Evolutionary conservation across 306 rosid species (phyloP).

Genomic region (Lagenaria siceraria): DNA sequence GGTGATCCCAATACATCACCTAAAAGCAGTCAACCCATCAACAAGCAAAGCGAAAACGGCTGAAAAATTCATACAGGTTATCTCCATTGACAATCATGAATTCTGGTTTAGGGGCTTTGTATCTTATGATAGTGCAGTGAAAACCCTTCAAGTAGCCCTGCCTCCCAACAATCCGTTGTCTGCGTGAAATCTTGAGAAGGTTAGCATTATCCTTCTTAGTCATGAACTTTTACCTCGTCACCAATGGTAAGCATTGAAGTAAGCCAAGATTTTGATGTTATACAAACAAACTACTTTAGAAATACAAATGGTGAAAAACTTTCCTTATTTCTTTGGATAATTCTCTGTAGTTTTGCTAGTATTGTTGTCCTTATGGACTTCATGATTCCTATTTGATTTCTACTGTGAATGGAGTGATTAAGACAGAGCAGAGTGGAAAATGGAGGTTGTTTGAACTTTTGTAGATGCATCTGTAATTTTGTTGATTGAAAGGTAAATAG

Average conservation of each 20-base stretch:
- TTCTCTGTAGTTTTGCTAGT: not conserved
- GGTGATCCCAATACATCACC: conserved; percentile 66
- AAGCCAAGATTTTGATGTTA: not conserved
- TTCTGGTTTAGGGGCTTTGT: conserved; percentile 98
- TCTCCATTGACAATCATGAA: conserved; percentile 65
- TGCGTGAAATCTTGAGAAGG: not conserved
- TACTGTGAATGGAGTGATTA: not conserved
- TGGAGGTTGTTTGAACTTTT: not conserved
- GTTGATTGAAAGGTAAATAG: conserved; percentile 7
- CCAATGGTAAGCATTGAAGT: not conserved
- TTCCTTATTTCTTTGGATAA: not conserved
- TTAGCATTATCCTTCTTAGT: not conserved
- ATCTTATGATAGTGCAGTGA: conserved; percentile 54
- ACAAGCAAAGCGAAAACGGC: conserved; percentile 49
- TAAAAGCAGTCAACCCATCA: conserved; percentile 74
- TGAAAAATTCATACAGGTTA: conserved; percentile 74
- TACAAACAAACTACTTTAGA: not conserved
- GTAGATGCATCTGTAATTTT: not conserved
- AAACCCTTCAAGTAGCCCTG: conserved; percentile 39
- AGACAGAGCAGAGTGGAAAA: not conserved
- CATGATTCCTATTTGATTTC: not conserved
- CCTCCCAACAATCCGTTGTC: not conserved
- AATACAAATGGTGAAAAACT: not conserved
- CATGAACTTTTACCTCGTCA: not conserved
- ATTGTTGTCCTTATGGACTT: not conserved